A percentile compares a stretch with the other conserved stretches of the same genome.
Evolutionary conservation across 345 rosid genomes (phyloP).

Genomic region (Hirschfeldia incana): DNA sequence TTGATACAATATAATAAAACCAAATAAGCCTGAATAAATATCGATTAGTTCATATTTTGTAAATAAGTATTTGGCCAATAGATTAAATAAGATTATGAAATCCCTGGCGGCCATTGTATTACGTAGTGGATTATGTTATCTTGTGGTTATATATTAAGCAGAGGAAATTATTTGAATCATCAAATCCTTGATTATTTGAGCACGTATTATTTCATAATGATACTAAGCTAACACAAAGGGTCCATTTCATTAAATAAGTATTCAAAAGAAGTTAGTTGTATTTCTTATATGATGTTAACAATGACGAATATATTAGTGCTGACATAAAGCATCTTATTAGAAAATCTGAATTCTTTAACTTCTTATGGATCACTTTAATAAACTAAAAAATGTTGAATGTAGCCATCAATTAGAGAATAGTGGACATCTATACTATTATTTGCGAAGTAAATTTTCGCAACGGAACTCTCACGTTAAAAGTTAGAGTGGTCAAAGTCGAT

Average conservation of each 20-base stretch:
- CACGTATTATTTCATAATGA: not conserved
- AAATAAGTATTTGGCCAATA: not conserved
- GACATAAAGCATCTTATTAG: constrained; percentile 28
- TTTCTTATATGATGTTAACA: constrained; percentile 2
- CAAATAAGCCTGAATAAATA: not conserved
- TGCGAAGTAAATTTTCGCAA: too few relatives aligned
- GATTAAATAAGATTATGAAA: not conserved
- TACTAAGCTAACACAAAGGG: constrained; percentile 19
- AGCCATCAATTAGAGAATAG: constrained; percentile 11
- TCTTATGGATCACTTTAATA: not conserved
- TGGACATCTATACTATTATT: too few relatives aligned
- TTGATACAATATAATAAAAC: not conserved
- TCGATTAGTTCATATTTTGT: not conserved
- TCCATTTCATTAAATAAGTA: constrained; percentile 25
- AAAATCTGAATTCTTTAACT: not conserved
- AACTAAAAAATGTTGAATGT: constrained; percentile 16
- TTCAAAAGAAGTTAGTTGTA: constrained; percentile 13
- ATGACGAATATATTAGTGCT: constrained; percentile 37
- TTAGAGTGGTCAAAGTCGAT: too few relatives aligned
- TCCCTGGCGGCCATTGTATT: not conserved
- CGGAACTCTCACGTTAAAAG: too few relatives aligned
- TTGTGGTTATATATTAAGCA: constrained; percentile 4
- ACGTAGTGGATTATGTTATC: constrained; percentile 24
- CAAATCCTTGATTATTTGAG: constrained; percentile 21
- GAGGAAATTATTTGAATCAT: constrained; percentile 28